Evolutionary conservation across 306 rosid genomes (phyloP), one percentile per base, ranked within the genome.

Genomic region (Rosa chinensis): DNA sequence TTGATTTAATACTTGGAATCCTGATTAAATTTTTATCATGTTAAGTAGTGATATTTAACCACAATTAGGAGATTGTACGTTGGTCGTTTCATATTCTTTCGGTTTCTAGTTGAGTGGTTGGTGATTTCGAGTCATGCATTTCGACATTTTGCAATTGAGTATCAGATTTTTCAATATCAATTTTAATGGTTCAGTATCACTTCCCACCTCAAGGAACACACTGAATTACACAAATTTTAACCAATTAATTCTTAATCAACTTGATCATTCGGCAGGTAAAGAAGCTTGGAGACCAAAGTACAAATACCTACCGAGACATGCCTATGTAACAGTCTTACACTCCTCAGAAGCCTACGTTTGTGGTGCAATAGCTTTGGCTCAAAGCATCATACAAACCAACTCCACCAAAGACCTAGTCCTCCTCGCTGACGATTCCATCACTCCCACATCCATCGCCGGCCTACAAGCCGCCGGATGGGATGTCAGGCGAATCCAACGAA

Each of bases 331-430:
- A 11, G 53, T 92, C 37, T 91, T 92, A 55, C 99, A 95, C 82
- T 89, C 99, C 12, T 89, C 98, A 43, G 99, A 95, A 82, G 86
- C 82, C 1, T 92, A 92, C 43, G 97, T 92, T 0, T 95, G 99
- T 67, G 99, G 99, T 37, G 98, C 99, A 69, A 90, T 93, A 14
- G 88, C 96, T 55, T 84, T 95, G 62, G 98, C 97, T 7, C 98
- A 89, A 77, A 95, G 98, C 85, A 84, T 95, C 58, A 82, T 81
- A 32, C 88, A 72, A 63, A 82, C 88, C 78, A 72, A 80, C 48
- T 75, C 87, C 78, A 78, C 79, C 79, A 85, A 28, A 73, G 94
- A 91, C 73, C 91, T 95, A 0, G 6, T 95, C 61, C 97, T 95
- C 49, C 89, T 95, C 2, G 97, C 88, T 0, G 99, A 95, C 20